Conservation (phyloP, 306 rosid species). For the Myrica gale region DNA sequence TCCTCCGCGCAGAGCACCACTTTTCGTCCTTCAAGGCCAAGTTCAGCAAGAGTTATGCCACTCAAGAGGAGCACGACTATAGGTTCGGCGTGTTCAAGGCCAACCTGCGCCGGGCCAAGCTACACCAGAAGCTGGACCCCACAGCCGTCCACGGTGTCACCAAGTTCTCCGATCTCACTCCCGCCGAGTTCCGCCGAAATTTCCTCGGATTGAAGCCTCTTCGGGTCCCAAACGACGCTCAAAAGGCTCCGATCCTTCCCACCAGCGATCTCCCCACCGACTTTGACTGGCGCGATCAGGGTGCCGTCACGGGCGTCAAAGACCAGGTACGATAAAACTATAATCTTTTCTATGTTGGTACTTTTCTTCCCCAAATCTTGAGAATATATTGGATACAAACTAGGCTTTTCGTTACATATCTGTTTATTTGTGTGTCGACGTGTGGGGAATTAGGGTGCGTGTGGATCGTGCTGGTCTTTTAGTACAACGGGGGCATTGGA, state of each 20-base stretch:
- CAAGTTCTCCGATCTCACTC: constrained; percentile 80
- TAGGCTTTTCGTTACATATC: neutral
- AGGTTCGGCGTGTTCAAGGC: constrained; percentile 71
- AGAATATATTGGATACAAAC: neutral
- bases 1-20: constrained; percentile 66
- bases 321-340: constrained; percentile 48
- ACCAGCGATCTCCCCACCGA: constrained; percentile 66
- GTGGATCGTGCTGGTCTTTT: constrained; percentile 98
- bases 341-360: neutral
- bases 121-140: constrained; percentile 77
- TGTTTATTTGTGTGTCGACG: neutral
- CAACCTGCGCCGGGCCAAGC: constrained; percentile 66
- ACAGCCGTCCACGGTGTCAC: constrained; percentile 87
- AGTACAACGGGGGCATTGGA: constrained; percentile 89
- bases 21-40: constrained; percentile 66
- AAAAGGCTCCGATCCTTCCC: constrained; percentile 81
- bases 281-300: constrained; percentile 93
- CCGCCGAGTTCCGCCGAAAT: constrained; percentile 61
- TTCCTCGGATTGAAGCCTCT: constrained; percentile 74
- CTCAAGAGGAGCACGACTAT: constrained; percentile 69
- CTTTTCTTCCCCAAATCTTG: neutral
- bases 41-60: constrained; percentile 60
- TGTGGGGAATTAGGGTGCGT: constrained; percentile 57
- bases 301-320: constrained; percentile 78
- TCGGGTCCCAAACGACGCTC: constrained; percentile 62